Conservation (phyloP, 495 filamentous ascomycete genomes). For the Astrothelium macrocarpum region DNA sequence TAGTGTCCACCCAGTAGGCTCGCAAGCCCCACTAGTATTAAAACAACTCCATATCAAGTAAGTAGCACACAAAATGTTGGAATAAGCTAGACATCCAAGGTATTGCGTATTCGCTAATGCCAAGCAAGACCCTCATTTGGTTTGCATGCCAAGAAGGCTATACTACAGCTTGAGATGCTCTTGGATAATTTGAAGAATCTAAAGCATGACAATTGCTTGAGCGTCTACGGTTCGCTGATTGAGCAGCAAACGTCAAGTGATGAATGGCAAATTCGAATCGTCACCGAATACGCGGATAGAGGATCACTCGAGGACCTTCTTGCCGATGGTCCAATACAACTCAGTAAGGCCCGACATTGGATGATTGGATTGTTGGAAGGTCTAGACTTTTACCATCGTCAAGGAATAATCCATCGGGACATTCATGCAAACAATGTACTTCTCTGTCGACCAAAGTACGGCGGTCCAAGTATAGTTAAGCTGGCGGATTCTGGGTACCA, state of each 20-base stretch:
- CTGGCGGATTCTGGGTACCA: constrained; percentile 63
- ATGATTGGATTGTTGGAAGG: constrained; percentile 85
- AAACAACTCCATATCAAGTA: constrained; percentile 46
- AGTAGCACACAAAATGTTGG: constrained; percentile 32
- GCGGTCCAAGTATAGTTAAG: constrained; percentile 47
- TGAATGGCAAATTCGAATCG: constrained; percentile 67
- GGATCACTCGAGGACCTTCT: constrained; percentile 76
- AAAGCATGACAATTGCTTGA: constrained; percentile 65
- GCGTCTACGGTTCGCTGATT: constrained; percentile 75
- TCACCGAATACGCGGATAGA: constrained; percentile 70
- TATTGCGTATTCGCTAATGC: no score
- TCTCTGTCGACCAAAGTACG: constrained; percentile 48
- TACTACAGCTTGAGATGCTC: constrained; percentile 56
- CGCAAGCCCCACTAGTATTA: constrained; percentile 52
- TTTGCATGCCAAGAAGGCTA: constrained; percentile 44
- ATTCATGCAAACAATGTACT: constrained; percentile 71
- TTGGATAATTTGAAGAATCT: constrained; percentile 64
- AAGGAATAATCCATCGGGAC: constrained; percentile 69
- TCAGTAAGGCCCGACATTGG: constrained; percentile 69
- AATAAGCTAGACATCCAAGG: no score
- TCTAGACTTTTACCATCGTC: constrained; percentile 73
- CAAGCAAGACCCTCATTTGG: neutral
- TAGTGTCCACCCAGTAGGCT: constrained; percentile 21
- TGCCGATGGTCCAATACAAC: constrained; percentile 60
- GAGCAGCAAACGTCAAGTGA: constrained; percentile 31